These are phyloP conservation scores for Candida tetrigidarum DNA, from an alignment of 1,139 yeast species.

Conservation along the genomic window DNA sequence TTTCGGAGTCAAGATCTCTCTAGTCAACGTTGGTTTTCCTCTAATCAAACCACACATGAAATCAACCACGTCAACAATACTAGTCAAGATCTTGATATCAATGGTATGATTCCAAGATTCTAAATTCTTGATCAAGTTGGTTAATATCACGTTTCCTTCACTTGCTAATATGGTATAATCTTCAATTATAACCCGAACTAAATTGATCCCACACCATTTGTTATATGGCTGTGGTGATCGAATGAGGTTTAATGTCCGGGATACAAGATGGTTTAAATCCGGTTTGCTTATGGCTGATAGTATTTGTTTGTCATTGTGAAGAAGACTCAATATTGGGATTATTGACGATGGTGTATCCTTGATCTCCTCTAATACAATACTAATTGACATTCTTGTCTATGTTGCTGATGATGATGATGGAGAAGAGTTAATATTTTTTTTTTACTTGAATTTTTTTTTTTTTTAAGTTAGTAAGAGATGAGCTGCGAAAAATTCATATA, in stretches of 20 bases:
- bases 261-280: slow-evolving; percentile 59
- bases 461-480: background rate
- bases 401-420: background rate
- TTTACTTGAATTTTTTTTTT: background rate
- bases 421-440: too few relatives aligned
- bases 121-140: slow-evolving; percentile 56
- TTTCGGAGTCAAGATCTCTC: slow-evolving; percentile 85
- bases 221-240: slow-evolving; percentile 51
- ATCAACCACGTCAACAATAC: slow-evolving; percentile 53
- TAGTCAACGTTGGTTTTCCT: slow-evolving; percentile 82
- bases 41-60: slow-evolving; percentile 59
- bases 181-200: slow-evolving; percentile 52
- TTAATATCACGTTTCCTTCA: slow-evolving; percentile 64
- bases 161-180: slow-evolving; percentile 58
- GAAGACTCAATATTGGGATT: slow-evolving; percentile 36
- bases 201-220: slow-evolving; percentile 68
- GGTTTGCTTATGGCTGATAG: slow-evolving; percentile 49
- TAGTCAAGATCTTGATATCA: slow-evolving; percentile 46
- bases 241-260: slow-evolving; percentile 58
- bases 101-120: slow-evolving; percentile 52
- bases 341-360: slow-evolving; percentile 39
- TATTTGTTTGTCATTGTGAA: slow-evolving; percentile 32
- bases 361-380: slow-evolving; percentile 36
- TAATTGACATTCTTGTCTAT: slow-evolving; percentile 31
- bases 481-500: background rate